Conservation (phyloP, 1,284 basidiomycete species). For the Afroboletus lepidellus region DNA sequence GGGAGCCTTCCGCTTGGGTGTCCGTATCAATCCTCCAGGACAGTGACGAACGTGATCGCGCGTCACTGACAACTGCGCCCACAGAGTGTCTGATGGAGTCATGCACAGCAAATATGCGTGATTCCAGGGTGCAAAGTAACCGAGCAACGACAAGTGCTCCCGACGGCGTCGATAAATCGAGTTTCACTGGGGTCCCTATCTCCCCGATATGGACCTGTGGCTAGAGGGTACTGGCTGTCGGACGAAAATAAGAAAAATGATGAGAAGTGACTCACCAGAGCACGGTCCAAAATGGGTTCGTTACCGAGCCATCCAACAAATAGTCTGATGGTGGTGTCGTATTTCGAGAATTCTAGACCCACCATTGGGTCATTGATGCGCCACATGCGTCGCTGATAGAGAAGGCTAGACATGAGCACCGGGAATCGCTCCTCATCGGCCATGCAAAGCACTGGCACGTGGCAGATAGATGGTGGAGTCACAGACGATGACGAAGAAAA, state of each 20-base stretch:
- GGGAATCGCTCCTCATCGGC: slow-evolving; percentile 4
- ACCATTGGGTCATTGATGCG: slow-evolving; percentile 2
- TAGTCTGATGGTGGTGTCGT: slow-evolving; percentile 4
- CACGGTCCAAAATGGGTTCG: background rate
- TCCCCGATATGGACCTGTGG: slow-evolving; percentile 7
- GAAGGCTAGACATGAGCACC: slow-evolving; percentile 8
- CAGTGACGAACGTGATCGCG: background rate
- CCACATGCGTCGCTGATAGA: slow-evolving; percentile 12
- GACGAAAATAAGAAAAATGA: background rate
- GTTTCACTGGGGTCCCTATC: slow-evolving; percentile 1
- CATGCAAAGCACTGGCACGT: slow-evolving; percentile 5
- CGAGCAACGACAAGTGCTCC: slow-evolving; percentile 3
- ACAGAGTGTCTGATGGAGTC: slow-evolving; percentile 3
- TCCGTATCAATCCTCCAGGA: slow-evolving; percentile 13
- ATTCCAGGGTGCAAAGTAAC: slow-evolving; percentile 1
- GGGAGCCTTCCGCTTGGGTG: background rate
- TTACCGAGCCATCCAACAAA: slow-evolving; percentile 5
- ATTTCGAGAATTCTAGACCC: slow-evolving; percentile 12
- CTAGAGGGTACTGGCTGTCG: background rate
- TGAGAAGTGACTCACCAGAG: background rate
- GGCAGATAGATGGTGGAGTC: background rate
- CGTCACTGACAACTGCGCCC: background rate
- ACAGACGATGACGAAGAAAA: background rate
- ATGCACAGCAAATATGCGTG: background rate
- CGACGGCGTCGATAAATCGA: slow-evolving; percentile 8